phyloP scores from a whole-genome alignment of 345 rosid species.

The Gossypium arboreum region DNA sequence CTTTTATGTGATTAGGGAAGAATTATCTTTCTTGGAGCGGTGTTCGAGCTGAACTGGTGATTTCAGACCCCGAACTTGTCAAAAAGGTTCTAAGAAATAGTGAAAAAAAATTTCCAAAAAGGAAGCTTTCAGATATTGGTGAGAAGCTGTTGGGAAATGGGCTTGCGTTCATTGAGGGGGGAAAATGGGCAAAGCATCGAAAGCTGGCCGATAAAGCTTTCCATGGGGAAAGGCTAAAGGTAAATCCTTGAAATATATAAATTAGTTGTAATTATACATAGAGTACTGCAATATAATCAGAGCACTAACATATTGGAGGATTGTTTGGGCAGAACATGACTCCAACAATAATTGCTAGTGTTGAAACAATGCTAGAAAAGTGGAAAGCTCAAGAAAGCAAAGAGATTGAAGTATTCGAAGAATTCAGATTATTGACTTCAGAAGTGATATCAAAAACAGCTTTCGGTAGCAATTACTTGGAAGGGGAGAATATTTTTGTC shows the following conservation, averaged over 20 bases:
- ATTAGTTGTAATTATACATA: too few species aligned
- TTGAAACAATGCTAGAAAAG: not conserved
- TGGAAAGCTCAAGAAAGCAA: not conserved
- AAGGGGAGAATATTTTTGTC: not conserved
- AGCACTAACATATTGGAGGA: too few species aligned
- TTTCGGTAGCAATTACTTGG: not conserved
- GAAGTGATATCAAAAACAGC: not conserved
- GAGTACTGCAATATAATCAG: too few species aligned
- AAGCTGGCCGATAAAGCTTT: not conserved
- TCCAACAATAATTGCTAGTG: not conserved
- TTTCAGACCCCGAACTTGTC: not conserved
- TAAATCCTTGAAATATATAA: not conserved
- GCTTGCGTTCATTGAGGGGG: not conserved
- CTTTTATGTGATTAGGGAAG: not conserved
- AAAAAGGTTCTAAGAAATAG: not conserved
- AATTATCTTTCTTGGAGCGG: not conserved
- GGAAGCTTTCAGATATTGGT: not conserved
- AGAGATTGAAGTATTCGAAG: not conserved
- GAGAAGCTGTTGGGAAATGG: not conserved
- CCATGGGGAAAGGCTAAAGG: not conserved
- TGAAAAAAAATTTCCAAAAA: not conserved
- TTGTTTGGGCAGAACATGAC: not conserved
- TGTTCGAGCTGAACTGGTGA: not conserved
- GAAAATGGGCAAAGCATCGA: not conserved
- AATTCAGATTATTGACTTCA: not conserved